Conservation (phyloP, 306 rosid genomes). For the Spatholobus suberectus region DNA sequence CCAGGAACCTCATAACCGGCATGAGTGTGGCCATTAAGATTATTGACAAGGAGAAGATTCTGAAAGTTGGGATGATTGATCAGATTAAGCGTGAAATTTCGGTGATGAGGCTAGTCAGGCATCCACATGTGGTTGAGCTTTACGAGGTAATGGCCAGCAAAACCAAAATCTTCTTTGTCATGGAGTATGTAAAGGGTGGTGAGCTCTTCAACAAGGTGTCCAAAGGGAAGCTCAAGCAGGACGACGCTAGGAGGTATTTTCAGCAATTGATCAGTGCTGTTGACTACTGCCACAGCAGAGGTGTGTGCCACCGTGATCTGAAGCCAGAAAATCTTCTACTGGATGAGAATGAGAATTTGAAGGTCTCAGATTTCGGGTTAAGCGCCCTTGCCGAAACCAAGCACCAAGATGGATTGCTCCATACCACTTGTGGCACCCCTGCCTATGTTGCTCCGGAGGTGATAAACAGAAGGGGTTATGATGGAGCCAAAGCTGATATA, state of each 20-base stretch:
- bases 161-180: slow-evolving; percentile 84
- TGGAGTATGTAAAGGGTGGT: slow-evolving; percentile 89
- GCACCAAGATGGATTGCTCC: slow-evolving; percentile 84
- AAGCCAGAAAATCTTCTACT: slow-evolving; percentile 90
- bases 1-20: slow-evolving; percentile 65
- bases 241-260: slow-evolving; percentile 75
- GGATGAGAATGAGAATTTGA: slow-evolving; percentile 81
- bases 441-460: slow-evolving; percentile 96
- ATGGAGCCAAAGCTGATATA: slow-evolving; percentile 85
- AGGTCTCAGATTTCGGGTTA: slow-evolving; percentile 89
- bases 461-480: slow-evolving; percentile 76
- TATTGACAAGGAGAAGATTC: slow-evolving; percentile 71
- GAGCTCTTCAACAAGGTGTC: slow-evolving; percentile 83
- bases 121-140: slow-evolving; percentile 93
- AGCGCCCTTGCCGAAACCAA: slow-evolving; percentile 80
- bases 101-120: slow-evolving; percentile 79
- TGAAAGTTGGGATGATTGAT: slow-evolving; percentile 82
- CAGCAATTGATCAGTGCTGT: slow-evolving; percentile 87
- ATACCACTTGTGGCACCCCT: slow-evolving; percentile 95
- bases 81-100: slow-evolving; percentile 94
- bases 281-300: slow-evolving; percentile 95
- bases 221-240: slow-evolving; percentile 85
- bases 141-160: slow-evolving; percentile 96
- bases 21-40: slow-evolving; percentile 79
- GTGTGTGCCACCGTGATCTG: slow-evolving; percentile 83